These are phyloP conservation scores for Ceratocystis cubensis DNA, from an alignment of 2,329 filamentous ascomycete genomes.

Conservation along the genomic window DNA sequence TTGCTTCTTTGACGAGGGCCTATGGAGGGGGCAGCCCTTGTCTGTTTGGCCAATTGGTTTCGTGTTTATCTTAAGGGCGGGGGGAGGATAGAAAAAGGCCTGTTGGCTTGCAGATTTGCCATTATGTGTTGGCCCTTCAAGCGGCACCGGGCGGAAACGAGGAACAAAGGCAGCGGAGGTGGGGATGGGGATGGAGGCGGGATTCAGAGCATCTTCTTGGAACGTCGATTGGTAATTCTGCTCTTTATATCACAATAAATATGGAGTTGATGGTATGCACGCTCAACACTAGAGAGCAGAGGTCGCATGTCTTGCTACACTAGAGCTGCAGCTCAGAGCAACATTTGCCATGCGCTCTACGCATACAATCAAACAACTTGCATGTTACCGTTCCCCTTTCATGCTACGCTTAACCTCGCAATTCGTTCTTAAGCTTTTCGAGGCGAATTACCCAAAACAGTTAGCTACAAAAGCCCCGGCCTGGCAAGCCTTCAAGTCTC, in stretches of 20 bases:
- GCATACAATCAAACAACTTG: slow-evolving; percentile 1
- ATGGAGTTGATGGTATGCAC: too few species aligned
- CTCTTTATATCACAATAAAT: too few species aligned
- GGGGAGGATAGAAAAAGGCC: background rate
- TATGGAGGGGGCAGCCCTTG: background rate
- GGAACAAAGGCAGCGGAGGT: too few species aligned
- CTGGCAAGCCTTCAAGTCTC: background rate
- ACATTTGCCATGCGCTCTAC: background rate
- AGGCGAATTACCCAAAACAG: background rate
- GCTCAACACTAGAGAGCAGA: background rate
- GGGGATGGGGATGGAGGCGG: too few species aligned
- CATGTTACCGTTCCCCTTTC: background rate
- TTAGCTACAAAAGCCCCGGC: background rate
- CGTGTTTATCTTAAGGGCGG: background rate
- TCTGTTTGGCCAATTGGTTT: slow-evolving; percentile 1
- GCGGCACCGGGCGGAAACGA: too few species aligned
- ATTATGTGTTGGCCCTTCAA: background rate
- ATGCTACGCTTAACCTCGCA: background rate
- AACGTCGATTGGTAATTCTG: too few species aligned
- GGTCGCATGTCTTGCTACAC: background rate
- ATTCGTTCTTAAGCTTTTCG: background rate
- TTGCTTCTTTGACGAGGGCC: background rate
- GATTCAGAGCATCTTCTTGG: background rate
- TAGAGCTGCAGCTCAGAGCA: background rate
- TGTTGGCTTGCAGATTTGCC: background rate